These are phyloP conservation scores for Quercus gilva DNA, from an alignment of 306 rosid genomes.

Conservation along the genomic window DNA sequence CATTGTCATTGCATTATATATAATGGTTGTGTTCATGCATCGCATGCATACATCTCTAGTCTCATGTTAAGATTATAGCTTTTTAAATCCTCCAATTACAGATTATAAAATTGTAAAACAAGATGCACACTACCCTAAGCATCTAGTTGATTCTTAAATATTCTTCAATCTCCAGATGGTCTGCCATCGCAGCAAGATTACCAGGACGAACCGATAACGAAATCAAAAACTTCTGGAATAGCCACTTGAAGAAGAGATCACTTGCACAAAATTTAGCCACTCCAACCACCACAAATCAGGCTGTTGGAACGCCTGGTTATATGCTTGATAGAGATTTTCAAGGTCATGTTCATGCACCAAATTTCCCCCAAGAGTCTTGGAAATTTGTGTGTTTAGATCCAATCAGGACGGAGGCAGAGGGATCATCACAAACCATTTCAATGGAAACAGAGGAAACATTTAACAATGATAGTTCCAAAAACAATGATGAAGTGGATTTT, in stretches of 20 bases:
- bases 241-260: conserved; percentile 79
- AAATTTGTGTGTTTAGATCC: not conserved
- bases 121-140: not conserved
- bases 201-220: conserved; percentile 93
- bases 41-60: no score
- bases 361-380: not conserved
- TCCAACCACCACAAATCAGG: conserved; percentile 5
- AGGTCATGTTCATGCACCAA: not conserved
- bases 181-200: conserved; percentile 82
- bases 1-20: no score
- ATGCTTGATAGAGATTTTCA: not conserved
- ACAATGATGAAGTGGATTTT: conserved; percentile 52
- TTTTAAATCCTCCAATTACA: no score
- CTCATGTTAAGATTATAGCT: no score
- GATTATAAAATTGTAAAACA: not conserved
- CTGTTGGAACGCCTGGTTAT: not conserved
- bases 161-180: conserved; percentile 60
- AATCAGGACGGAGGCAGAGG: no score
- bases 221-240: conserved; percentile 93
- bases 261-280: conserved; percentile 12
- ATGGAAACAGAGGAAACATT: no score
- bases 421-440: conserved; percentile 17
- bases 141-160: not conserved
- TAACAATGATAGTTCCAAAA: not conserved
- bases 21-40: no score